These are phyloP conservation scores for Colletotrichum liriopes DNA, from an alignment of 2,329 filamentous ascomycete species.

Conservation along the genomic window DNA sequence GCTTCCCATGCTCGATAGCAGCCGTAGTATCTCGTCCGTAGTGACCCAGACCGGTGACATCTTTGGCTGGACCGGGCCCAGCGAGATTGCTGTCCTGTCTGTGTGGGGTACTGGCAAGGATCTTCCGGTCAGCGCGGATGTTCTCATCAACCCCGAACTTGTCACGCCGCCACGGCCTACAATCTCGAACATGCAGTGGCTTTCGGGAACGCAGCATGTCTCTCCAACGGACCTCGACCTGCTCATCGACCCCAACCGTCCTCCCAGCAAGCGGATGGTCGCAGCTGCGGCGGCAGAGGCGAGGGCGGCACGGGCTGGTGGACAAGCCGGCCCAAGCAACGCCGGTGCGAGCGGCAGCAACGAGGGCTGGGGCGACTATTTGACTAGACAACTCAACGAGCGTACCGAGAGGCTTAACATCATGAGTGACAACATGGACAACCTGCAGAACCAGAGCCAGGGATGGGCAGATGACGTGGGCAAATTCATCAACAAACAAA, in stretches of 20 bases:
- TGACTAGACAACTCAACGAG: conserved; percentile 90
- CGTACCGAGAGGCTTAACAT: conserved; percentile 89
- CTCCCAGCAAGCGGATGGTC: conserved; percentile 90
- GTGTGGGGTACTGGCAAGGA: conserved; percentile 84
- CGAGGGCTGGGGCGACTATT: conserved; percentile 84
- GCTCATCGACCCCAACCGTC: conserved; percentile 89
- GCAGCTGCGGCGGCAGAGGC: conserved; percentile 84
- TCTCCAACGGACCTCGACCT: conserved; percentile 90
- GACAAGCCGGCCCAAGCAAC: conserved; percentile 48
- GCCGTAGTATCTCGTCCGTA: conserved; percentile 77
- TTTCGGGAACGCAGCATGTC: conserved; percentile 93
- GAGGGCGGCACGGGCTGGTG: conserved; percentile 64
- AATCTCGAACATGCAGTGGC: conserved; percentile 97
- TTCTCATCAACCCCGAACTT: conserved; percentile 83
- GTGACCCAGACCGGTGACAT: conserved; percentile 87
- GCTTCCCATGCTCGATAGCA: conserved; percentile 80
- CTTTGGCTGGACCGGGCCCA: conserved; percentile 90
- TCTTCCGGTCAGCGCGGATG: conserved; percentile 77
- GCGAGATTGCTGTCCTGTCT: conserved; percentile 86
- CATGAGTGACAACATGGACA: conserved; percentile 88
- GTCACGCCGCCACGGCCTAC: conserved; percentile 86
- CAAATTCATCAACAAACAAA: conserved; percentile 90
- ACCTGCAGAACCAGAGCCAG: conserved; percentile 83
- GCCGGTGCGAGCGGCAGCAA: conserved; percentile 52
- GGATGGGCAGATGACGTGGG: conserved; percentile 90